Conservation (phyloP, 768 basidiomycete species). For the Leccinellum rugosiceps region DNA sequence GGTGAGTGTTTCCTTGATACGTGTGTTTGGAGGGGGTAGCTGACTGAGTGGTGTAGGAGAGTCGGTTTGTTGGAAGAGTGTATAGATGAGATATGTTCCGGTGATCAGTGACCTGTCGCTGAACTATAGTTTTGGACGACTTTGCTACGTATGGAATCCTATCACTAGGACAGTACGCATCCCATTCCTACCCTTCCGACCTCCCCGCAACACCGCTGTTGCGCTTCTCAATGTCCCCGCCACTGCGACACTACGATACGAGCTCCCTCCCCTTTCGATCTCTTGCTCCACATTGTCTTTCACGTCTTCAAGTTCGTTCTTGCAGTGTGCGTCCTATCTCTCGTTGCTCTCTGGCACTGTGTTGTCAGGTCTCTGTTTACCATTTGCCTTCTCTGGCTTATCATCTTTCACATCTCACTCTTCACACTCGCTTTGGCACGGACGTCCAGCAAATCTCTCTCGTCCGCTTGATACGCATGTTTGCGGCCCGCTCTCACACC, state of each 20-base stretch:
- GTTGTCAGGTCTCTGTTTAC: constrained; percentile 55
- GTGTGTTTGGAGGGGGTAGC: too few relatives aligned
- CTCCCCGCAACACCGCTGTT: too few relatives aligned
- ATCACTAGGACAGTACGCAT: too few relatives aligned
- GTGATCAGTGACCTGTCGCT: too few relatives aligned
- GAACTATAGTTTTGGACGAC: too few relatives aligned
- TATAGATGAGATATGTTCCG: too few relatives aligned
- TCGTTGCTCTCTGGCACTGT: constrained; percentile 56
- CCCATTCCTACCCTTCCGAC: too few relatives aligned
- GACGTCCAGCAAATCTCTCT: constrained; percentile 54
- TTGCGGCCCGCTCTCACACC: constrained; percentile 35
- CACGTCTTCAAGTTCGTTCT: constrained; percentile 60
- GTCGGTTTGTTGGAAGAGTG: too few relatives aligned
- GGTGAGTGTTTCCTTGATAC: too few relatives aligned
- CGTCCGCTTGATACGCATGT: constrained; percentile 50
- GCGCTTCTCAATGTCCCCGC: too few relatives aligned
- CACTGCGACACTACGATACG: constrained; percentile 2
- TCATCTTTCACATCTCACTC: constrained; percentile 54
- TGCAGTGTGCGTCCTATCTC: constrained; percentile 52
- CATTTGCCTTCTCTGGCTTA: constrained; percentile 61
- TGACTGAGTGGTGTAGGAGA: too few relatives aligned
- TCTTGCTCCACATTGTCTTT: constrained; percentile 48
- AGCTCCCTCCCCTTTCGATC: constrained; percentile 37
- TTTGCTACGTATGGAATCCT: too few relatives aligned
- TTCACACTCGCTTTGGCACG: constrained; percentile 54